phyloP scores from a whole-genome alignment of 2,329 filamentous ascomycete genomes.

The Aspergillus novoparasiticus region DNA sequence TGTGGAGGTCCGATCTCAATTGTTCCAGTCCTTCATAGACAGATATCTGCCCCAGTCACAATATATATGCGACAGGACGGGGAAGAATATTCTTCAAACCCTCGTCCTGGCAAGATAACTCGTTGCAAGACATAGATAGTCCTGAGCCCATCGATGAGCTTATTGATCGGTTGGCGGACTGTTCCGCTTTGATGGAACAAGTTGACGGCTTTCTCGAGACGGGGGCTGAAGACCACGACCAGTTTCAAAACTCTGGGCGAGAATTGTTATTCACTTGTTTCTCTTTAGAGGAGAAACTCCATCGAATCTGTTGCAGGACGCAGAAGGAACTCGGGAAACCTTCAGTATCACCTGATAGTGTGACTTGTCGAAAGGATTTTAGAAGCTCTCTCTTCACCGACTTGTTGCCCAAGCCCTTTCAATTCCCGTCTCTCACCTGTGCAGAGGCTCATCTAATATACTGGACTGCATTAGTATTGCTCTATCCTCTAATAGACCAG shows the following conservation, averaged over 20 bases:
- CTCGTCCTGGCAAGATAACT: slow-evolving; percentile 8
- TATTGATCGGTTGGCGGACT: slow-evolving; percentile 21
- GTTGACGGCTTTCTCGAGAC: slow-evolving; percentile 17
- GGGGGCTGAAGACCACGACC: neutral
- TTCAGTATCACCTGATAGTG: slow-evolving; percentile 3
- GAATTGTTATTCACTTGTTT: slow-evolving; percentile 16
- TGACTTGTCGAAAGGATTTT: slow-evolving; percentile 13
- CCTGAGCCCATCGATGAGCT: slow-evolving; percentile 23
- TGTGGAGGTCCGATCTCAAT: slow-evolving; percentile 15
- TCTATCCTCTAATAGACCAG: slow-evolving; percentile 25
- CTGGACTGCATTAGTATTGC: slow-evolving; percentile 19
- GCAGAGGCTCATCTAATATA: slow-evolving; percentile 23
- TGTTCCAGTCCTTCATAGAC: slow-evolving; percentile 19
- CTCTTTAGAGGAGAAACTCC: slow-evolving; percentile 15
- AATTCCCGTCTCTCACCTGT: slow-evolving; percentile 20
- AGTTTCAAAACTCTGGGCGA: slow-evolving; percentile 8
- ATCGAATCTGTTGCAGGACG: slow-evolving; percentile 16
- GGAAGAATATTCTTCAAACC: slow-evolving; percentile 15
- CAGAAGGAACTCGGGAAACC: slow-evolving; percentile 20
- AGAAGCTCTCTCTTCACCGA: slow-evolving; percentile 14
- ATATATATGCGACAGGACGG: slow-evolving; percentile 3
- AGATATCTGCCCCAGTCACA: slow-evolving; percentile 8
- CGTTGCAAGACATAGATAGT: slow-evolving; percentile 1
- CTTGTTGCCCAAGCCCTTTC: slow-evolving; percentile 14
- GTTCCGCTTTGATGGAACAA: slow-evolving; percentile 19